Evolutionary conservation across 1,284 basidiomycete genomes (phyloP), one percentile per base, ranked within the genome.

Genomic region (Naganishia liquefaciens): DNA sequence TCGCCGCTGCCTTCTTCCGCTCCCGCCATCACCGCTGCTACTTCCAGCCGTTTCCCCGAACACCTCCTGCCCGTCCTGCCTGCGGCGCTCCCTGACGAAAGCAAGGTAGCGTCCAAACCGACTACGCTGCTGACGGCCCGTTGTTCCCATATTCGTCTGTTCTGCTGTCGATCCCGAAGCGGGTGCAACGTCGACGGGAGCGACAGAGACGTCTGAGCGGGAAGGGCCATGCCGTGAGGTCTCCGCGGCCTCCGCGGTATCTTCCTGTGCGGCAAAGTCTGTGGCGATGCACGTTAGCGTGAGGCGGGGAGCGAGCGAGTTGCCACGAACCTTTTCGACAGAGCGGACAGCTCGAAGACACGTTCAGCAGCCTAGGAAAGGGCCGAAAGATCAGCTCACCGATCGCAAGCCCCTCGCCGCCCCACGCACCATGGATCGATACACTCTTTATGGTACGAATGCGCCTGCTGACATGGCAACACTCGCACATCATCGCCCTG

Each of bases 331-430:
- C 90, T 78, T 93, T 88, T 70, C 93, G 84, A 76, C 93, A 96
- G 47, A 96, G 84, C 2, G 93, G 93, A 77, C 93, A 96, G 54
- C 89, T 89, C 67, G 87, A 88, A 0, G 91, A 92, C n/a, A 94
- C 83, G 70, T 92, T 87, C 44, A 95, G 82, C 51, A 96, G 80
- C 92, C 92, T 77, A 28, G 17, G 40, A 11, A 92, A 42, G 87
- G 89, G 73, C 91, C 89, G 44, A 90, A 28, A 43, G 33, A 55
- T 33, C 52, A 54, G 37, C 37, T 33, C 33, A 33, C 33, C 6
- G 28, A 62, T 25, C 9, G 54, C 27, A 33, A 30, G 11, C 23
- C 21, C 7, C n/a, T 15, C 47, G 19, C 10, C 3, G 19, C 17
- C 5, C 51, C 15, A 71, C 73, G 68, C 33, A 75, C 78, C 76